Evolutionary conservation across 495 filamentous ascomycete species (phyloP), one percentile per base, ranked within the genome.

Genomic region (Parmelia sp.): DNA sequence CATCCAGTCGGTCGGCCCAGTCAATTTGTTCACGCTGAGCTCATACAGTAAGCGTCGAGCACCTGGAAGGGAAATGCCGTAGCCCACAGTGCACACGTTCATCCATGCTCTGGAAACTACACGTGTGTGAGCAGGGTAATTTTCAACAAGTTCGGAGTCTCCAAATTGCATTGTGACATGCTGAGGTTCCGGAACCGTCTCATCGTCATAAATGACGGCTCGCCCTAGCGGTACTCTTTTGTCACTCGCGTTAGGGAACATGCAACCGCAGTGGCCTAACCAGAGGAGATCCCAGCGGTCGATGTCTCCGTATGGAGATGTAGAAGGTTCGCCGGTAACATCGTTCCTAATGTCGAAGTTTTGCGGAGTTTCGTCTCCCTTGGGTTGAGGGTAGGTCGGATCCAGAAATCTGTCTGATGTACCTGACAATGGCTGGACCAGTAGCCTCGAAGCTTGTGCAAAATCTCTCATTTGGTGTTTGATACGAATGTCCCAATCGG

Each of bases 401-500:
- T 72, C 71, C 21, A 60, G 47, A 60, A 71, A 72, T 21, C 1
- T 33, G 4, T 66, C 55, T 0, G 35, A 53, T 19, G 68, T 60
- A 7, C 61, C 68, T 55, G 73, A 66, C 36, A 78, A 68, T 21
- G 71, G 71, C 57, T 59, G 57, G 29, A 59, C 31, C 31, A 59
- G 31, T 59, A 36, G 57, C 17, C 31, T 59, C 36, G 27, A 59
- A 25, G 65, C 62, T 25, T 64, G 51, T 33, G 69, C 62, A 51
- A 73, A 45, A 3, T 35, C 60, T 12, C 57, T 42, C 62, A 71
- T 65, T 55, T 70, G 63, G 23, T 69, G 70, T 14, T 72, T 71
- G 17, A 81, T 70, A 7, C 71, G 70, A 36, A 77, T 70, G 65
- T 79, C 78, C 75, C 74, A 81, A 68, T 80, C 78, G 31, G 76